These are phyloP conservation scores for Cotoneaster glaucophyllus DNA, from an alignment of 306 rosid species.

Conservation along the genomic window DNA sequence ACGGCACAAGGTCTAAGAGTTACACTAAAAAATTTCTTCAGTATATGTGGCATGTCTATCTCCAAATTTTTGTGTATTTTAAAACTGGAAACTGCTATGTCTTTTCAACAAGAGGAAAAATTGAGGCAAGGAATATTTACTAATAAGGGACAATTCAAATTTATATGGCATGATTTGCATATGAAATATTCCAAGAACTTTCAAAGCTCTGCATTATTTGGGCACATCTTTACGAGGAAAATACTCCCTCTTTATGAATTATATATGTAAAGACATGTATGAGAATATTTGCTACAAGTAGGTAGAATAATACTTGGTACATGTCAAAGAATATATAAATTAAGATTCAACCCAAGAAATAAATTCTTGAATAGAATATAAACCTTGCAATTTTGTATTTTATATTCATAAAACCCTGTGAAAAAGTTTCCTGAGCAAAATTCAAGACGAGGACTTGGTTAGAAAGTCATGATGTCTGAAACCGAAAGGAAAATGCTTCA, in stretches of 20 bases:
- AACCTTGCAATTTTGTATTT: neutral
- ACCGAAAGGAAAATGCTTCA: constrained; percentile 5
- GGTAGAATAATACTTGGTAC: constrained; percentile 28
- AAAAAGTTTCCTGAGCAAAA: neutral
- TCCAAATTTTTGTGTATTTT: neutral
- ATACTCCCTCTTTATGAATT: neutral
- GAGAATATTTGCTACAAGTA: constrained; percentile 31
- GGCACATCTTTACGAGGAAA: constrained; percentile 17
- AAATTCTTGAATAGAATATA: neutral
- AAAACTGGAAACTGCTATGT: neutral
- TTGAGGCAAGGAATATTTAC: constrained; percentile 16
- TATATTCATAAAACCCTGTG: neutral
- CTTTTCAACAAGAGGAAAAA: neutral
- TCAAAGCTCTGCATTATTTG: constrained; percentile 4
- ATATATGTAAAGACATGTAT: constrained; percentile 14
- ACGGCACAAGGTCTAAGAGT: no score
- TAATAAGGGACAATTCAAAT: constrained; percentile 9
- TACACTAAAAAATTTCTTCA: no score
- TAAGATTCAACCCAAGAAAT: constrained; percentile 1
- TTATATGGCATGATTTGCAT: neutral
- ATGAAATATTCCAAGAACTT: constrained; percentile 37
- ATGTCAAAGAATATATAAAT: constrained; percentile 5
- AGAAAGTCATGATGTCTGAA: neutral
- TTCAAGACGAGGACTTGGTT: neutral
- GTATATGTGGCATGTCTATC: neutral